Evolutionary conservation across 208 protist genomes (phyloP).

Genomic region (Acanthamoeba lenticulata): DNA sequence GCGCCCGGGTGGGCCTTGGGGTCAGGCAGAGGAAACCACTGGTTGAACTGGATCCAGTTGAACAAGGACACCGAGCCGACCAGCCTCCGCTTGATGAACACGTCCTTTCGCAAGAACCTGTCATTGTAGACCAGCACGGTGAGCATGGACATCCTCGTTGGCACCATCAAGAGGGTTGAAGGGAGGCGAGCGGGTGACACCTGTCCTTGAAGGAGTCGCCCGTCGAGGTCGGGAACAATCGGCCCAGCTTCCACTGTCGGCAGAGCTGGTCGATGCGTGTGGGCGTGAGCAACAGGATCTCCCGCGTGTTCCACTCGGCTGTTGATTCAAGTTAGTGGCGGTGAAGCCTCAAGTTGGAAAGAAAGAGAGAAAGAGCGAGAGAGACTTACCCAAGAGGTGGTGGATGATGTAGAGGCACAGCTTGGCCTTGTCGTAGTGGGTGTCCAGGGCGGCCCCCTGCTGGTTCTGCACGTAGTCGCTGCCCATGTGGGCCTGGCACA

Average conservation of each 20-base stretch:
- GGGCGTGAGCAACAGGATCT: constrained; percentile 15
- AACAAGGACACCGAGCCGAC: constrained; percentile 13
- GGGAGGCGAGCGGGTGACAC: neutral
- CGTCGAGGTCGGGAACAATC: neutral
- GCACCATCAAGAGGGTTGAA: neutral
- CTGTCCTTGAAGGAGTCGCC: neutral
- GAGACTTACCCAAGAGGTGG: constrained; percentile 12
- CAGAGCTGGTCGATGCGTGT: neutral
- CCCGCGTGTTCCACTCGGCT: constrained; percentile 41
- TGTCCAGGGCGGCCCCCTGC: neutral
- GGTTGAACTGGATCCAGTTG: constrained; percentile 28
- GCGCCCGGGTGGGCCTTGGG: neutral
- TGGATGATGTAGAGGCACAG: constrained; percentile 13
- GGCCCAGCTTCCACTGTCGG: constrained; percentile 37
- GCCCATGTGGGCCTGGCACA: neutral
- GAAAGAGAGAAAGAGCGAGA: too few species aligned
- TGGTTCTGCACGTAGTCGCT: neutral
- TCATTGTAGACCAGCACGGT: neutral
- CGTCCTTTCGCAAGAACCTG: constrained; percentile 3
- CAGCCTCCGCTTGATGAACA: neutral
- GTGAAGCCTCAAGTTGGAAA: neutral
- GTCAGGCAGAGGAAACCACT: constrained; percentile 17
- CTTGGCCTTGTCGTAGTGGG: constrained; percentile 41
- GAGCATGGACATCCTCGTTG: neutral
- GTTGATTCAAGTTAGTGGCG: neutral